Percentiles rank a stretch among this genome's conserved stretches.
phyloP scores from a whole-genome alignment of 805 yeast species.

The Isabelozyma rhagii region DNA sequence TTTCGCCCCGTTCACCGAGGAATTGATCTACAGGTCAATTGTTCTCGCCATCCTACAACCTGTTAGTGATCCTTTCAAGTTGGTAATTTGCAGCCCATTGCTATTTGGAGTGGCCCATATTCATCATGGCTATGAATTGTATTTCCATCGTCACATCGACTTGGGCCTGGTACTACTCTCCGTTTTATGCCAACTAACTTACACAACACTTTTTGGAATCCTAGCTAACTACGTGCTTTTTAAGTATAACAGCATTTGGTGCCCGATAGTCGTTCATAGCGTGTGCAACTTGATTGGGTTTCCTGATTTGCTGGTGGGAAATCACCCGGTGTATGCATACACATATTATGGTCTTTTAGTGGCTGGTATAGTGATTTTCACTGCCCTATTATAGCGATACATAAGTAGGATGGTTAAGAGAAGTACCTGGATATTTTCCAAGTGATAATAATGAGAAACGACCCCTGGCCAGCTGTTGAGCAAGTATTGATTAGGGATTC shows the following conservation, averaged over 20 bases:
- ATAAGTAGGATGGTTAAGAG: no score
- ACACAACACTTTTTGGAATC: conserved; percentile 71
- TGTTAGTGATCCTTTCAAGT: not conserved
- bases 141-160: conserved; percentile 19
- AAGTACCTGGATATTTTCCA: no score
- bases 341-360: conserved; percentile 28
- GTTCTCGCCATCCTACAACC: conserved; percentile 25
- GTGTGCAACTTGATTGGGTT: conserved; percentile 72
- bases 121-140: conserved; percentile 63
- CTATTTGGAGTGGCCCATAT: conserved; percentile 76
- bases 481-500: no score
- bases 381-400: not conserved
- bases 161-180: conserved; percentile 29
- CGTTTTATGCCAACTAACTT: conserved; percentile 51
- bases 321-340: not conserved
- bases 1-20: conserved; percentile 79
- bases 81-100: conserved; percentile 50
- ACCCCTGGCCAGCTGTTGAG: no score
- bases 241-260: conserved; percentile 49
- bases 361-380: conserved; percentile 42
- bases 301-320: conserved; percentile 39
- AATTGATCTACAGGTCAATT: conserved; percentile 60
- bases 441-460: not conserved
- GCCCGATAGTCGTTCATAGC: conserved; percentile 55
- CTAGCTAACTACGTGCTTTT: conserved; percentile 56